Base-by-base conservation (phyloP, 768 basidiomycete genomes). In the Boletus eberwhitei region DNA sequence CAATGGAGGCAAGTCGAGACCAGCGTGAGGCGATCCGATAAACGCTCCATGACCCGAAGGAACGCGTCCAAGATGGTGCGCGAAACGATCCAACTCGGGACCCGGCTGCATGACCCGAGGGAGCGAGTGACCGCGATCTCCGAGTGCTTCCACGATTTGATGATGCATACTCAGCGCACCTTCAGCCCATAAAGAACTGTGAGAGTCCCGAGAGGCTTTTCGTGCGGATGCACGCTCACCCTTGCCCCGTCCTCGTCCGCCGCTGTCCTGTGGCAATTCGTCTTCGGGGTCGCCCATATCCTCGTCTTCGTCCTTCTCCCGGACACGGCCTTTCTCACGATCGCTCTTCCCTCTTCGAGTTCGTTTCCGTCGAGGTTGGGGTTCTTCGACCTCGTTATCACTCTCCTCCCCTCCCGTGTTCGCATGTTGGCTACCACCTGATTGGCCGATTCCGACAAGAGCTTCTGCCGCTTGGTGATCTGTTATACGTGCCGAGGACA, bases 401-500 rank as follows among this genome's bases (percentile, higher is more conserved):
- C 80, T 78, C 31, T 72, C 76, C 37, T 73, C 78, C 8, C 70
- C 69, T 54, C 66, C 69, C 4, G 71, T 72, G 48, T 72, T 71
- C 29, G 67, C 63, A 32, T 69, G 71, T 52, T 68, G 71, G 26
- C 70, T 68, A 37, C 70, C 64, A 55, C 71, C 71, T 17, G 66
- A 70, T 48, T 89, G 82, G 31, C 89, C 88, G 34, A 93, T 90
- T 44, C 88, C 85, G 41, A 93, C 90, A 41, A 94, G 83, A 4
- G 90, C 86, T 73, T 93, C 92, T 12, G 92, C 92, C 2, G 92
- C 92, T 36, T 90, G 90, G 67, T 92, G 90, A 68, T 94, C 92
- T 12, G 86, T 81, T 77, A 90, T 80, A 29, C 79, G 77, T 61
- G 74, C 76, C 53, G 61, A 77, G 59, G 59, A 76, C 69, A 71